These are phyloP conservation scores for Syzygium jambos DNA, from an alignment of 345 rosid species.

Conservation along the genomic window DNA sequence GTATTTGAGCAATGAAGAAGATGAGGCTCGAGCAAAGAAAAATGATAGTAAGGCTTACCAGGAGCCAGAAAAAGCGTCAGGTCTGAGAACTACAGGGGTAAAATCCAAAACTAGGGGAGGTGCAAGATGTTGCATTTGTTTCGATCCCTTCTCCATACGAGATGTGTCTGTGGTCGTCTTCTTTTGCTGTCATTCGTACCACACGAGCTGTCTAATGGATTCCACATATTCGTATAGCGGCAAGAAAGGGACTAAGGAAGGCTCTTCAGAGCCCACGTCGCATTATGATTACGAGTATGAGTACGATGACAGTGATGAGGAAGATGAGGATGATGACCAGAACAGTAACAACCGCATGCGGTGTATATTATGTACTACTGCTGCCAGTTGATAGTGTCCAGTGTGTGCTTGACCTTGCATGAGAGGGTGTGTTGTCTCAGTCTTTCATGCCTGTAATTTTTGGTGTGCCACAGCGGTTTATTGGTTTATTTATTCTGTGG, in stretches of 20 bases:
- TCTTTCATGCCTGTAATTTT: neutral
- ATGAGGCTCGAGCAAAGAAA: slow-evolving; percentile 45
- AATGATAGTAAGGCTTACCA: slow-evolving; percentile 36
- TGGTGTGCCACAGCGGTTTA: neutral
- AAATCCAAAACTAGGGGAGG: slow-evolving; percentile 87
- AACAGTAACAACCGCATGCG: slow-evolving; percentile 51
- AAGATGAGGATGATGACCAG: slow-evolving; percentile 27
- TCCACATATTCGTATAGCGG: slow-evolving; percentile 44
- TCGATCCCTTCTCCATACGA: slow-evolving; percentile 77
- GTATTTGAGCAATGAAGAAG: slow-evolving; percentile 62
- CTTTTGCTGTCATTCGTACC: slow-evolving; percentile 98
- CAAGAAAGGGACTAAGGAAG: slow-evolving; percentile 24
- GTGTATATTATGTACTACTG: slow-evolving; percentile 97
- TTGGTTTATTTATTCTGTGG: neutral
- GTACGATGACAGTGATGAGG: slow-evolving; percentile 30
- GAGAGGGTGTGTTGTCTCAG: neutral
- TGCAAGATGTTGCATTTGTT: slow-evolving; percentile 93
- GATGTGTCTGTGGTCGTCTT: slow-evolving; percentile 65
- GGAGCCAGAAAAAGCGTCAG: slow-evolving; percentile 29
- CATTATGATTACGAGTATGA: slow-evolving; percentile 24
- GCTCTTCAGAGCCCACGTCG: slow-evolving; percentile 1
- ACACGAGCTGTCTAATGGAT: slow-evolving; percentile 73
- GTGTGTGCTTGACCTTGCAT: neutral
- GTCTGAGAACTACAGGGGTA: slow-evolving; percentile 49
- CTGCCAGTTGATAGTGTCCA: slow-evolving; percentile 44